These are phyloP conservation scores for Carex pumila DNA, from an alignment of 176 grass and related monocot species.

Conservation along the genomic window DNA sequence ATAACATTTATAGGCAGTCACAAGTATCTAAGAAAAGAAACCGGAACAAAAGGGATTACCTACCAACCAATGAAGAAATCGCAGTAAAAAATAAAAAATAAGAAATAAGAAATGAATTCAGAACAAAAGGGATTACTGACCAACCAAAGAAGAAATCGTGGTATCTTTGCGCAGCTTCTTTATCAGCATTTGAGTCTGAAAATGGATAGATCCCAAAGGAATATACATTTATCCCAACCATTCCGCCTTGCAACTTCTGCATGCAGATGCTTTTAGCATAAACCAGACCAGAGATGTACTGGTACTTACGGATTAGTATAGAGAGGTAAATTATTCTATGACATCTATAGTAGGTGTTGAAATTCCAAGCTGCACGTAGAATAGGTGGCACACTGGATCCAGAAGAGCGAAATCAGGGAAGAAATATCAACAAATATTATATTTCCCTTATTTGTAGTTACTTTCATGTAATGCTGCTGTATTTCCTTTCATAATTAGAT, in stretches of 20 bases:
- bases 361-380: too few species aligned
- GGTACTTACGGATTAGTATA: background rate
- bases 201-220: conserved; percentile 40
- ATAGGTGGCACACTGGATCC: too few species aligned
- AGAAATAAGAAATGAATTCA: background rate
- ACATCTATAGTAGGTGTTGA: background rate
- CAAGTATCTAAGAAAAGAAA: too few species aligned
- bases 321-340: background rate
- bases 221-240: conserved; percentile 44
- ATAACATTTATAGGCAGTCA: too few species aligned
- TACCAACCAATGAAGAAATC: too few species aligned
- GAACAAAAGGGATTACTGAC: conserved; percentile 21
- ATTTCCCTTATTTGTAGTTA: too few species aligned
- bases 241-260: conserved; percentile 38
- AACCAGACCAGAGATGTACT: background rate
- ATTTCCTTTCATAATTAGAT: too few species aligned
- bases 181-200: conserved; percentile 31
- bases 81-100: too few species aligned
- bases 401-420: too few species aligned
- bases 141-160: conserved; percentile 27
- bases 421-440: too few species aligned
- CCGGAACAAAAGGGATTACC: too few species aligned
- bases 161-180: conserved; percentile 34
- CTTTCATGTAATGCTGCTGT: too few species aligned
- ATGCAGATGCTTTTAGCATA: background rate